Percentiles rank a stretch among this genome's conserved stretches.
phyloP scores from a whole-genome alignment of 345 rosid genomes.

The Populus alba region DNA sequence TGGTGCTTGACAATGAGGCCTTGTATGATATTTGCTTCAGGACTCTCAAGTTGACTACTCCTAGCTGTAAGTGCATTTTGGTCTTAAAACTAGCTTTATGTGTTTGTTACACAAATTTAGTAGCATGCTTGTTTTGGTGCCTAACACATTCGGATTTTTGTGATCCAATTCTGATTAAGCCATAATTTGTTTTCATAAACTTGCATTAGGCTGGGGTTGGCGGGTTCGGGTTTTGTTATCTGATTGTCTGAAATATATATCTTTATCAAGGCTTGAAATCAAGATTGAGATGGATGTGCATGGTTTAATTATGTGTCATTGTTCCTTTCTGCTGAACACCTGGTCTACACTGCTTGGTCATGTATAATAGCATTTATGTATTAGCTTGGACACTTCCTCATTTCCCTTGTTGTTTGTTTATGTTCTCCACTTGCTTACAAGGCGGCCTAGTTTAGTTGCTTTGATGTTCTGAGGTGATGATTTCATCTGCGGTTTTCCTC shows the following conservation, averaged over 20 bases:
- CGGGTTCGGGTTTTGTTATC: too few relatives aligned
- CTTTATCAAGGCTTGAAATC: neutral
- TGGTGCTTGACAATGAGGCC: slow-evolving; percentile 32
- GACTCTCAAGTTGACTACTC: slow-evolving; percentile 27
- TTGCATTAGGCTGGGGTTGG: too few relatives aligned
- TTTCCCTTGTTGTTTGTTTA: neutral
- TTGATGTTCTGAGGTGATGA: neutral
- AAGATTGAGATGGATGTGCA: neutral
- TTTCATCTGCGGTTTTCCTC: neutral
- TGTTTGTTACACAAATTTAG: neutral
- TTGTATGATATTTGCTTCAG: slow-evolving; percentile 29
- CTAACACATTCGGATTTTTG: too few relatives aligned
- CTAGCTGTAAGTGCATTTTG: slow-evolving; percentile 23
- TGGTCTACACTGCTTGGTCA: neutral
- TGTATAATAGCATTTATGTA: neutral
- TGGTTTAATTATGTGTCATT: too few relatives aligned
- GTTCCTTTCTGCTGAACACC: neutral
- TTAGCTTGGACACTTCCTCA: neutral
- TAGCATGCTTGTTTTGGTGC: neutral
- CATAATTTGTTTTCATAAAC: too few relatives aligned
- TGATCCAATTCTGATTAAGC: too few relatives aligned
- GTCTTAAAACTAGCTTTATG: too few relatives aligned
- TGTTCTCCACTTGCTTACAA: neutral
- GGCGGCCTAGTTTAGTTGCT: neutral
- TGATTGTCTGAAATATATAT: too few relatives aligned